Percentiles rank a stretch among this genome's conserved stretches.
Evolutionary conservation across 345 rosid species (phyloP).

Genomic region (Salix exigua): DNA sequence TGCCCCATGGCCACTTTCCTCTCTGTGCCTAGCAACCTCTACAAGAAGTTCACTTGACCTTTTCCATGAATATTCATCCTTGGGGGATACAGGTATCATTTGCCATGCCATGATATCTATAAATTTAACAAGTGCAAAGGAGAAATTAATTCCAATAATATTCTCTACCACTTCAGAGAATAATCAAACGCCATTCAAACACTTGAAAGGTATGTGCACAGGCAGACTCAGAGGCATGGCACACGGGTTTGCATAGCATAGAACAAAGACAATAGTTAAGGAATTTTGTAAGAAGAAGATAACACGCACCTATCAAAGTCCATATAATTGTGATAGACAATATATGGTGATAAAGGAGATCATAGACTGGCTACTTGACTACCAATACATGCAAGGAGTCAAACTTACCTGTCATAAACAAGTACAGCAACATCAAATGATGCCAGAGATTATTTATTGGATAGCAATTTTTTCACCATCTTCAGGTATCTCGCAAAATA

Average conservation of each 20-base stretch:
- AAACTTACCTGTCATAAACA: constrained; percentile 58
- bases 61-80: constrained; percentile 75
- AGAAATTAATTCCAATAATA: background rate
- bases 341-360: background rate
- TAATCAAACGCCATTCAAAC: background rate
- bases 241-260: background rate
- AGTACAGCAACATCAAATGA: constrained; percentile 69
- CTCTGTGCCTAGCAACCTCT: constrained; percentile 67
- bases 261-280: background rate
- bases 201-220: background rate
- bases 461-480: constrained; percentile 45
- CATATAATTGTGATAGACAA: background rate
- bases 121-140: background rate
- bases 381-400: background rate
- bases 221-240: background rate
- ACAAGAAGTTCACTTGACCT: constrained; percentile 58
- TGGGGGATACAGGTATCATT: constrained; percentile 39
- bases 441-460: constrained; percentile 52
- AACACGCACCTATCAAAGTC: background rate
- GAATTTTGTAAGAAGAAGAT: background rate
- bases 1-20: constrained; percentile 53
- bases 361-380: background rate
- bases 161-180: background rate
- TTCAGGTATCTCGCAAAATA: constrained; percentile 62
- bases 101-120: constrained; percentile 13